A percentile compares a stretch with the other conserved stretches of the same genome.
Conservation (phyloP, 176 grass and related monocot genomes). For the Oryza punctata region DNA sequence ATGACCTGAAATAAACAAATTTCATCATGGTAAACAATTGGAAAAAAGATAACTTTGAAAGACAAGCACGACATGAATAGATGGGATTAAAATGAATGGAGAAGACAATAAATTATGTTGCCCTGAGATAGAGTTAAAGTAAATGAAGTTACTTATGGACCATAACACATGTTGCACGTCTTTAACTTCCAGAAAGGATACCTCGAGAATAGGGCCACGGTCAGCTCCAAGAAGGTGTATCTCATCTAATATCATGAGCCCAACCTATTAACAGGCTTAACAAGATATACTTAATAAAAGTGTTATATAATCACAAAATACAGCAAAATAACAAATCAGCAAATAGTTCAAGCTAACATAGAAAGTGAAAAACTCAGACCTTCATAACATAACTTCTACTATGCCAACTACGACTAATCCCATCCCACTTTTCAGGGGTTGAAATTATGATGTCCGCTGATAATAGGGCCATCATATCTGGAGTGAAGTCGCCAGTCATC, state of each 20-base stretch:
- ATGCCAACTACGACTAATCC: constrained; percentile 95
- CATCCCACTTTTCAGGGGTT: constrained; percentile 99
- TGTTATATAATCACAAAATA: constrained; percentile 9
- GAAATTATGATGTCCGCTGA: constrained; percentile 99
- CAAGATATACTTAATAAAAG: constrained; percentile 21
- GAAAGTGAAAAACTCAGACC: constrained; percentile 24
- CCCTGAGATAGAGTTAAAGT: constrained; percentile 11
- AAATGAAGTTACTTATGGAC: constrained; percentile 7
- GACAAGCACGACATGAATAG: constrained; percentile 18
- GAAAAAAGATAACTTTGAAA: constrained; percentile 5
- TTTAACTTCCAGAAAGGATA: constrained; percentile 41
- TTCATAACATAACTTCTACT: constrained; percentile 99
- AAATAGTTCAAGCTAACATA: constrained; percentile 21
- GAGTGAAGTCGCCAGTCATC: constrained; percentile 99
- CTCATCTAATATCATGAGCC: constrained; percentile 98
- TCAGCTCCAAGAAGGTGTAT: constrained; percentile 98
- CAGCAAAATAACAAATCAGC: background rate
- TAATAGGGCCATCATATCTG: constrained; percentile 84
- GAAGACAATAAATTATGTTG: background rate
- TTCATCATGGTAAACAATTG: constrained; percentile 33
- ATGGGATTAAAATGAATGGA: background rate
- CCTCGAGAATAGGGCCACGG: constrained; percentile 97
- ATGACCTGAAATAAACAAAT: constrained; percentile 71
- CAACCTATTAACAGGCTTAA: constrained; percentile 58
- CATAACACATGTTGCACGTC: constrained; percentile 24